These are phyloP conservation scores for Phoenix roebelenii DNA, from an alignment of 176 grass and related monocot species.

Conservation along the genomic window DNA sequence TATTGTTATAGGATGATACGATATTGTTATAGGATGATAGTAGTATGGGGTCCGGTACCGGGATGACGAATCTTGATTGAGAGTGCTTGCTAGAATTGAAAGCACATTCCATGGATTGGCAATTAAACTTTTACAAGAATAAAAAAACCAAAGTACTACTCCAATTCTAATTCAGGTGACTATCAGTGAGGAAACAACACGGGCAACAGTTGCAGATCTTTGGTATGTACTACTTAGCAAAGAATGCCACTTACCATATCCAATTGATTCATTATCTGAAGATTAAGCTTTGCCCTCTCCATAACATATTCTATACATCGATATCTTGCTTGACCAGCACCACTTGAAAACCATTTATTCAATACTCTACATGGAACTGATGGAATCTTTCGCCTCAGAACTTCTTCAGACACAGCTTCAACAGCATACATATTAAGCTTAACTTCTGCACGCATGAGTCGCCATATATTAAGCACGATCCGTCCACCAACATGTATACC, in stretches of 20 bases:
- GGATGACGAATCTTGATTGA: too few relatives aligned
- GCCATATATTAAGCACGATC: constrained; percentile 91
- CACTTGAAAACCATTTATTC: constrained; percentile 74
- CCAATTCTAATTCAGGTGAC: too few relatives aligned
- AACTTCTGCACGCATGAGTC: constrained; percentile 81
- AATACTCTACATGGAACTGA: constrained; percentile 67
- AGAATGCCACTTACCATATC: constrained; percentile 60
- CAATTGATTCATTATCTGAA: constrained; percentile 85
- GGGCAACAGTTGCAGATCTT: too few relatives aligned
- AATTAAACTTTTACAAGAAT: too few relatives aligned
- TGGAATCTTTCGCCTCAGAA: constrained; percentile 79
- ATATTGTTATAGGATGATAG: too few relatives aligned
- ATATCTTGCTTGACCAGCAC: constrained; percentile 56
- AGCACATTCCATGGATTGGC: too few relatives aligned
- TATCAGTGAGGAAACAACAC: too few relatives aligned
- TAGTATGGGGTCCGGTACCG: too few relatives aligned
- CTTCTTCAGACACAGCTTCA: constrained; percentile 83
- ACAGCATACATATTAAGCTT: constrained; percentile 82
- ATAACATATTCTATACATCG: constrained; percentile 52
- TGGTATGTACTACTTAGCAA: not conserved
- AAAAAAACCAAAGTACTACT: too few relatives aligned
- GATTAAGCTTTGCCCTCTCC: constrained; percentile 54
- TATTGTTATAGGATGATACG: too few relatives aligned
- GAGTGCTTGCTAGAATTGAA: too few relatives aligned
- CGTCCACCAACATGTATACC: constrained; percentile 88